Percentiles rank a stretch among this genome's conserved stretches.
These are phyloP conservation scores for Plasmodium malariae DNA, from an alignment of 169 alveolate genomes.

Conservation along the genomic window DNA sequence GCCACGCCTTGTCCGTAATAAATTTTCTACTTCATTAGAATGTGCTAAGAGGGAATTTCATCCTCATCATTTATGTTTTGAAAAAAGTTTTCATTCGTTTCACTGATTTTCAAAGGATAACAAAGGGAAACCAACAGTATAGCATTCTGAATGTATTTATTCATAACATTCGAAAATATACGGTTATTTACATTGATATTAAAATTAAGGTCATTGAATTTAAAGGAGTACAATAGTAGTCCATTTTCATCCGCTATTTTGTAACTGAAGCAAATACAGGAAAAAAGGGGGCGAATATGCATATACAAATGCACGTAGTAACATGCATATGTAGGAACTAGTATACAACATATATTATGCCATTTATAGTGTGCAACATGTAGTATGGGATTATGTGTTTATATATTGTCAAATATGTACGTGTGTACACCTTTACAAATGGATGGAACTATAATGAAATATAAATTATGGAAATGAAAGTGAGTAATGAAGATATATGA, in stretches of 20 bases:
- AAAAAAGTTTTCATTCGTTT: conserved; percentile 11
- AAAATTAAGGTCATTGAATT: conserved; percentile 50
- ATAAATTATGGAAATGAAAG: background rate
- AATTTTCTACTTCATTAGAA: background rate
- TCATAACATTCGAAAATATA: conserved; percentile 39
- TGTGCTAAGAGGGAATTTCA: background rate
- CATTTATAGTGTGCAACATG: too few relatives aligned
- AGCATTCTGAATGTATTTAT: conserved; percentile 47
- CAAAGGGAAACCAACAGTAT: conserved; percentile 46
- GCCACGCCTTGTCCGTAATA: background rate
- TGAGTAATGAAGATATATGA: background rate
- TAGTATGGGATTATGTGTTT: too few relatives aligned
- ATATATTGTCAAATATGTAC: too few relatives aligned
- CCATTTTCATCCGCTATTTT: conserved; percentile 68
- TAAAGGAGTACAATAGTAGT: conserved; percentile 49
- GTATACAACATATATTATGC: too few relatives aligned
- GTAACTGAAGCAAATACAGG: conserved; percentile 4
- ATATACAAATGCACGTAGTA: background rate
- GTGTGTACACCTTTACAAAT: too few relatives aligned
- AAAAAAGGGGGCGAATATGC: background rate
- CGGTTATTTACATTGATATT: conserved; percentile 19
- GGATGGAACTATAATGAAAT: too few relatives aligned
- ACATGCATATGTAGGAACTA: background rate
- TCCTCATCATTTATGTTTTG: conserved; percentile 32
- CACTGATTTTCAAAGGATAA: conserved; percentile 34